A percentile compares a stretch with the other conserved stretches of the same genome.
phyloP scores from a whole-genome alignment of 345 rosid species.

The Brassica rapa region DNA sequence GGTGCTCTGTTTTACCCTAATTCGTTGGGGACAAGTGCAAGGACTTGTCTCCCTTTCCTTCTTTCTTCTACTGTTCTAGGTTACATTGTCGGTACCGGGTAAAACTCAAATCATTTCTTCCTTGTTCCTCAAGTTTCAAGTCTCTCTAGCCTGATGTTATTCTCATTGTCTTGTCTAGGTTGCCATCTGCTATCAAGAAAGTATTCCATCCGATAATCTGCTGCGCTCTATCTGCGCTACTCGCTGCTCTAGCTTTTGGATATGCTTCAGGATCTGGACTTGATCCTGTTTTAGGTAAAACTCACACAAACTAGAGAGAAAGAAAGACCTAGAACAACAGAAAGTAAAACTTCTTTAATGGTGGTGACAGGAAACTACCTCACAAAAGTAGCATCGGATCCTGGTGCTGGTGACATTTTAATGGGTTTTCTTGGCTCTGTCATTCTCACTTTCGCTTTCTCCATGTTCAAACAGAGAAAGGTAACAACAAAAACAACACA shows the following conservation, averaged over 20 bases:
- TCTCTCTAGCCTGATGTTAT: neutral
- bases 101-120: conserved; percentile 6
- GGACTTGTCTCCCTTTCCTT: conserved; percentile 88
- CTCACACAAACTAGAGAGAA: neutral
- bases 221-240: conserved; percentile 78
- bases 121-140: neutral
- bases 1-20: conserved; percentile 67
- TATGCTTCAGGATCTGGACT: conserved; percentile 75
- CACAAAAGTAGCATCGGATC: conserved; percentile 73
- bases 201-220: conserved; percentile 87
- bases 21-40: conserved; percentile 72
- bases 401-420: conserved; percentile 93
- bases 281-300: conserved; percentile 79
- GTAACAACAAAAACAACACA: conserved; percentile 34
- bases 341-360: neutral
- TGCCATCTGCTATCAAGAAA: conserved; percentile 74
- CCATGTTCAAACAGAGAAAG: conserved; percentile 98
- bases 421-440: conserved; percentile 97
- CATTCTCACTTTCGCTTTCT: conserved; percentile 89
- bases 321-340: neutral
- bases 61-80: conserved; percentile 91
- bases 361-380: conserved; percentile 68
- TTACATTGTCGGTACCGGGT: conserved; percentile 86
- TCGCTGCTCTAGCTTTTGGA: conserved; percentile 82
- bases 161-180: conserved; percentile 44